Conservation (phyloP, 1,284 basidiomycete species). For the Sanghuangporus weigelae region DNA sequence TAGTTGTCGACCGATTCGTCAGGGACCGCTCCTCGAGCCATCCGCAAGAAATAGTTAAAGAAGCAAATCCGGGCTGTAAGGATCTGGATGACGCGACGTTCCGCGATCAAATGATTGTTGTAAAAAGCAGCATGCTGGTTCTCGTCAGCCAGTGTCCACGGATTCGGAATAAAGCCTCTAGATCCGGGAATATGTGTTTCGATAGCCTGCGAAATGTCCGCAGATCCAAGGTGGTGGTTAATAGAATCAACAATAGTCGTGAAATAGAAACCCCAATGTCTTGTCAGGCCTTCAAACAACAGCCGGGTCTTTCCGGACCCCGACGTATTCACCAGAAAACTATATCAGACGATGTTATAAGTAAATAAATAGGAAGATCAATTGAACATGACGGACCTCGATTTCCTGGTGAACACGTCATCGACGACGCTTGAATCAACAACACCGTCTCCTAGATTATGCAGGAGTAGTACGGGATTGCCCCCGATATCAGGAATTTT, state of each 20-base stretch:
- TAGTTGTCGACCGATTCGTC: background rate
- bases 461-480: background rate
- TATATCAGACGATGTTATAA: background rate
- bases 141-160: background rate
- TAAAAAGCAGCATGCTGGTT: too few species aligned
- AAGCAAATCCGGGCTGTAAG: background rate
- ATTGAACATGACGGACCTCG: background rate
- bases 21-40: background rate
- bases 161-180: background rate
- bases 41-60: background rate
- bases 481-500: background rate
- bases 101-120: background rate
- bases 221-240: background rate
- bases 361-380: background rate
- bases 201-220: background rate
- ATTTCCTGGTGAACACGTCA: background rate
- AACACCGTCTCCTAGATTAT: background rate
- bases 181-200: background rate
- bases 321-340: background rate
- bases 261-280: background rate
- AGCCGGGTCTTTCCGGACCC: background rate
- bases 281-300: background rate
- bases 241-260: background rate
- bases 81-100: background rate
- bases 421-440: background rate